Base-by-base conservation (phyloP, 2,329 filamentous ascomycete species). In the Cladophialophora psammophila region DNA sequence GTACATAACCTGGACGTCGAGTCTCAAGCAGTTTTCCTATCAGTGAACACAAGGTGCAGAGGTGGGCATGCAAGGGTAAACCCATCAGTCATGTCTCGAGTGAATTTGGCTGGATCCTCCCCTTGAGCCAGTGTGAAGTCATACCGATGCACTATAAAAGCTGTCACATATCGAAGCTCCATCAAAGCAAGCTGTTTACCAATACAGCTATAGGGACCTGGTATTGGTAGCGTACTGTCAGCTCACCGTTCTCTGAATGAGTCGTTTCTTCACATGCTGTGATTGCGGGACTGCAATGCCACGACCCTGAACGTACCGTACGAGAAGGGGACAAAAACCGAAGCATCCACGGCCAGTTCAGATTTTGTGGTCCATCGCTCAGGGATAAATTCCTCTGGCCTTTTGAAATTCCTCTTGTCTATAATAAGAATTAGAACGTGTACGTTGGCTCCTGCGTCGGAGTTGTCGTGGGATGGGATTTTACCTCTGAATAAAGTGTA, bases 351-450 rank as follows among this genome's bases (percentile, higher is more conserved):
- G 13, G 76, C 67, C 64, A 80, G 64, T 26, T 80, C 75, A 2
- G 75, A 74, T 8, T 64, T 67, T 3, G 74, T 74, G 1, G 75
- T 78, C 79, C 79, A 80, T 38, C 79, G 72, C 53, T 80, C 78
- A 2, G 79, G 79, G 5, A 80, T 72, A 48, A 80, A 80, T 26
- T 78, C 74, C 0, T 68, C 63, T 20, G 65, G 65, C 55, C 26
- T 55, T 15, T 3, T 38, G 45, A 64, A 67, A 48, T 52, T 32
- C 50, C 77, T 75, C 1, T 78, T 74, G 59, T 85, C 83, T 65
- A 20, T 10, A 7, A 53, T 10, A 1, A 62, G 45, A 8, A 34
- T 59, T 15, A 45, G 56, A 42, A 7, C 12, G 38, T 4, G 20
- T 26, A 26, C 18, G 1, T 20, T 50, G 18, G 18, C 12, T 8